These are phyloP conservation scores for Gentiana dahurica DNA, from an alignment of 257 asterid genomes.

Conservation along the genomic window DNA sequence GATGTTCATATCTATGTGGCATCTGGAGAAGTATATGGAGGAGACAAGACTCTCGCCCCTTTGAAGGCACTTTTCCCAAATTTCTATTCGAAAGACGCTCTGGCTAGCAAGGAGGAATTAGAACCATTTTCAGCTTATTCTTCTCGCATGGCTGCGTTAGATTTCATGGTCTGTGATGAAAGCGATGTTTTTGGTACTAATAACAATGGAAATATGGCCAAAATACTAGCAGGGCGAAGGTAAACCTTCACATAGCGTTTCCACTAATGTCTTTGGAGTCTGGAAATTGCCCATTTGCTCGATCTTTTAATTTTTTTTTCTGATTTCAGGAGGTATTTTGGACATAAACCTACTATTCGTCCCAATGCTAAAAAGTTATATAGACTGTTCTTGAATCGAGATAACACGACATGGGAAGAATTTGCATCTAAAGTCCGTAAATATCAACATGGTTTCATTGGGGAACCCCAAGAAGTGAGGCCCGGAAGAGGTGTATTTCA, in stretches of 20 bases:
- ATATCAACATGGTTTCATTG: constrained; percentile 83
- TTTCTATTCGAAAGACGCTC: constrained; percentile 76
- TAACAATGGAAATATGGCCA: constrained; percentile 99
- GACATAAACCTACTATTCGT: constrained; percentile 94
- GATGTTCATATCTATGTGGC: constrained; percentile 88
- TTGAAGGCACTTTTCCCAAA: constrained; percentile 89
- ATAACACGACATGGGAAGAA: constrained; percentile 72
- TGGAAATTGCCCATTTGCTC: not conserved
- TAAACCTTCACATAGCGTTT: constrained; percentile 9
- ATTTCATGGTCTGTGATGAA: constrained; percentile 86
- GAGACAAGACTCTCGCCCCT: constrained; percentile 85
- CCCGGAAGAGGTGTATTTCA: constrained; percentile 95
- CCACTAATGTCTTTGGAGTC: not conserved
- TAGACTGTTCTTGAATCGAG: constrained; percentile 44
- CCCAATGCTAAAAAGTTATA: constrained; percentile 85
- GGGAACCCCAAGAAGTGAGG: constrained; percentile 86
- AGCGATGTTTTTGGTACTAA: constrained; percentile 94
- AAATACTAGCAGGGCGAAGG: constrained; percentile 95
- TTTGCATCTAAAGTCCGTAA: constrained; percentile 42
- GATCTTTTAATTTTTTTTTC: constrained; percentile 1
- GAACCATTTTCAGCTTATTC: constrained; percentile 71
- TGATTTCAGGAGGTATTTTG: constrained; percentile 82
- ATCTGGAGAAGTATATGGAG: constrained; percentile 97
- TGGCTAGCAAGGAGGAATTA: constrained; percentile 61
- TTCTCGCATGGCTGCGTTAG: constrained; percentile 94